phyloP scores from a whole-genome alignment of 495 filamentous ascomycete genomes.

The Xylaria telfairii region DNA sequence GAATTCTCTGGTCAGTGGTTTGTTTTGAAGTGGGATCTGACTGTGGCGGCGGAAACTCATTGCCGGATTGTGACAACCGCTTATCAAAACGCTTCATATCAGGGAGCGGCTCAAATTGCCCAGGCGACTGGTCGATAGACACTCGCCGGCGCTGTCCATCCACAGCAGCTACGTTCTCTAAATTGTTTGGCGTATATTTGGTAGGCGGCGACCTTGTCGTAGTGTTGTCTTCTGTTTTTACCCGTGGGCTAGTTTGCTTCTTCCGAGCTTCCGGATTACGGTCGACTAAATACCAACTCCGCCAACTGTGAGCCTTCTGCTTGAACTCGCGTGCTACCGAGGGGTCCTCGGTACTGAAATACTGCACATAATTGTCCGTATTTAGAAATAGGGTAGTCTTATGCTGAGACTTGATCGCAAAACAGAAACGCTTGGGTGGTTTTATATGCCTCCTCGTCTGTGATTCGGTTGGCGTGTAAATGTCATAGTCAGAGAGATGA shows the following conservation, averaged over 20 bases:
- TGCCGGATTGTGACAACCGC: constrained; percentile 45
- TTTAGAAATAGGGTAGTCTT: constrained; percentile 84
- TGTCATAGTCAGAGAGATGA: constrained; percentile 92
- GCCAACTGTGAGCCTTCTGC: constrained; percentile 74
- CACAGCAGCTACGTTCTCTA: constrained; percentile 36
- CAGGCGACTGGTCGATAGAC: constrained; percentile 48
- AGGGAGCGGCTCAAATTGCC: constrained; percentile 62
- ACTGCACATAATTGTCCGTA: constrained; percentile 86
- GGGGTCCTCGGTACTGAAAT: constrained; percentile 81
- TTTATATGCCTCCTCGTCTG: constrained; percentile 68
- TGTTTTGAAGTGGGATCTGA: constrained; percentile 35
- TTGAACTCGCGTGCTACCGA: constrained; percentile 70
- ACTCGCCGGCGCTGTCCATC: constrained; percentile 41
- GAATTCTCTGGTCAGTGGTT: constrained; percentile 20
- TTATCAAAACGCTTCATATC: constrained; percentile 57
- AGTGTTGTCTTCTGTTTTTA: constrained; percentile 36
- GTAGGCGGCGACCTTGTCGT: constrained; percentile 32
- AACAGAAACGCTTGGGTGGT: constrained; percentile 80
- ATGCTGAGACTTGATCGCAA: constrained; percentile 91
- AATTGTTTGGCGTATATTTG: constrained; percentile 36
- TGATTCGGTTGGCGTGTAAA: constrained; percentile 75
- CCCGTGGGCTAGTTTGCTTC: constrained; percentile 36
- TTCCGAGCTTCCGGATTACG: constrained; percentile 53
- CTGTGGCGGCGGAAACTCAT: constrained; percentile 37
- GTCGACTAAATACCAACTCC: constrained; percentile 85